phyloP scores from a whole-genome alignment of 192 early-diverging fungal genomes.

The Coemansia nantahalensis region DNA sequence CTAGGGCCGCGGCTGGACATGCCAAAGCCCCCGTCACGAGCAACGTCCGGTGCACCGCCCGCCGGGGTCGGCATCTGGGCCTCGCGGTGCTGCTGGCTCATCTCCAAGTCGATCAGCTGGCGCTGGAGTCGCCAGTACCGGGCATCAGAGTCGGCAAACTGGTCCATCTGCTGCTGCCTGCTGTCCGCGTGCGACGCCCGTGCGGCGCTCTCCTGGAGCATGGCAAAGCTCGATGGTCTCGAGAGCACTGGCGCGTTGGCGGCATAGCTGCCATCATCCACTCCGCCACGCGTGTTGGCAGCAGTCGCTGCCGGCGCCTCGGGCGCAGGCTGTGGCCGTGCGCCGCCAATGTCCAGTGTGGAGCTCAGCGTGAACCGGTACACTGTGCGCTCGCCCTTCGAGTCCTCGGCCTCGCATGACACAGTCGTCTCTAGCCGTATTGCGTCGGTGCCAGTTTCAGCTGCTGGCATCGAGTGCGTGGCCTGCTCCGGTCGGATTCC shows the following conservation, averaged over 20 bases:
- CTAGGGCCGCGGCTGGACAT: neutral
- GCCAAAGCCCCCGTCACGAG: neutral
- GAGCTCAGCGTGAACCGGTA: constrained; percentile 53
- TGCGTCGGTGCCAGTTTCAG: constrained; percentile 44
- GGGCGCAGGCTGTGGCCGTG: constrained; percentile 2
- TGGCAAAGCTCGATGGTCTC: constrained; percentile 44
- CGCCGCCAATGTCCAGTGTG: constrained; percentile 46
- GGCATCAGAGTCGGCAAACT: constrained; percentile 49
- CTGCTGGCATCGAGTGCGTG: constrained; percentile 20
- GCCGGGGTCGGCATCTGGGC: neutral
- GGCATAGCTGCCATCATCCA: too few species aligned
- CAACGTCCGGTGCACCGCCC: neutral
- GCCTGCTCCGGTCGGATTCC: constrained; percentile 12
- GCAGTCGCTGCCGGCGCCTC: constrained; percentile 21
- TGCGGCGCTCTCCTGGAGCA: constrained; percentile 23
- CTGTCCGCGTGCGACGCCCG: constrained; percentile 7
- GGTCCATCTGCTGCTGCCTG: constrained; percentile 4
- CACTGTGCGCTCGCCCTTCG: constrained; percentile 48
- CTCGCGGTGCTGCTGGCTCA: constrained; percentile 36
- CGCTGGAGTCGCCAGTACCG: constrained; percentile 53
- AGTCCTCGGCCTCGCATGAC: constrained; percentile 49
- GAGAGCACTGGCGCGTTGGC: constrained; percentile 49
- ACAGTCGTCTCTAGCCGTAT: constrained; percentile 51
- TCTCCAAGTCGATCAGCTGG: constrained; percentile 48
- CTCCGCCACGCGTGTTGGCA: too few species aligned